phyloP scores from a whole-genome alignment of 139 green algal genomes.

The Micractinium sp. region DNA sequence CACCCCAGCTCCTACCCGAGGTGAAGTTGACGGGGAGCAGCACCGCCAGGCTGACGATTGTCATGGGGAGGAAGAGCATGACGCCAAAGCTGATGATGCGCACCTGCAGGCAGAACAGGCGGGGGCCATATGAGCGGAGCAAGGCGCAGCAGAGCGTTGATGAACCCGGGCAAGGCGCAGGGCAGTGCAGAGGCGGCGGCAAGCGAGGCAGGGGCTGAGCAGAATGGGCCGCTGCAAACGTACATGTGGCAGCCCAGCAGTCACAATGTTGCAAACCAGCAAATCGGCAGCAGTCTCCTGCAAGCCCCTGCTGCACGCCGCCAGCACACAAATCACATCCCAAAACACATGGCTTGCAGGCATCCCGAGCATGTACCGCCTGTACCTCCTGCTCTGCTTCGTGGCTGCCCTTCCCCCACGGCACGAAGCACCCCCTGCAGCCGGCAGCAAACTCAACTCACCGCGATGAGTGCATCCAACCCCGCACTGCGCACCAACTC shows the following conservation, averaged over 20 bases:
- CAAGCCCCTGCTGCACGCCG: background rate
- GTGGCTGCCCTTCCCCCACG: no score
- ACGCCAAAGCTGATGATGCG: slow-evolving; percentile 51
- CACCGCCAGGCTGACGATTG: slow-evolving; percentile 37
- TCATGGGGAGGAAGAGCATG: slow-evolving; percentile 56
- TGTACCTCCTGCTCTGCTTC: no score
- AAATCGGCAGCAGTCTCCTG: background rate
- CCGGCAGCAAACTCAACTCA: background rate
- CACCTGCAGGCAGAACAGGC: background rate
- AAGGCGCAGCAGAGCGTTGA: background rate
- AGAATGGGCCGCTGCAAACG: no score
- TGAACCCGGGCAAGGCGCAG: background rate
- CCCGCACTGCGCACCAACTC: slow-evolving; percentile 57
- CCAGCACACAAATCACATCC: background rate
- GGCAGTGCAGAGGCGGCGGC: background rate
- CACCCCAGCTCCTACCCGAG: slow-evolving; percentile 26
- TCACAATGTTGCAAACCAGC: background rate
- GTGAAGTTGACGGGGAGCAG: slow-evolving; percentile 47
- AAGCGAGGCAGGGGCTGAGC: no score
- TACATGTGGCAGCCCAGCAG: background rate
- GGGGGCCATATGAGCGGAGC: background rate
- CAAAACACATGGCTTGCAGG: background rate
- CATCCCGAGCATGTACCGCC: no score
- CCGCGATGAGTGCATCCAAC: slow-evolving; percentile 53
- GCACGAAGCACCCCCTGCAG: background rate